Evolutionary conservation across 2,329 filamentous ascomycete species (phyloP).

Genomic region (Fusarium hostae): DNA sequence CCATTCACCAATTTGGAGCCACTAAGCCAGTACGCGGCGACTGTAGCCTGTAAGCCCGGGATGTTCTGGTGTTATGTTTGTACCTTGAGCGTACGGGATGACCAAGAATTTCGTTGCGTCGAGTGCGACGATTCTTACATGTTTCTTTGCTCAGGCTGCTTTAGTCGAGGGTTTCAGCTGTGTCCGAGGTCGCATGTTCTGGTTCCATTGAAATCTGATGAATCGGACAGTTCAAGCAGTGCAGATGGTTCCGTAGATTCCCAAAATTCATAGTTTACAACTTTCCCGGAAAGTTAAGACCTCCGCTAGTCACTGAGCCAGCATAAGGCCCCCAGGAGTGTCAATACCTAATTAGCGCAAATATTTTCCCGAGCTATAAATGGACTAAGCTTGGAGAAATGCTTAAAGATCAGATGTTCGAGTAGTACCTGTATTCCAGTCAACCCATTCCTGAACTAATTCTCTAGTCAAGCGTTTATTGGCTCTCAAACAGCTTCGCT

Average conservation of each 20-base stretch:
- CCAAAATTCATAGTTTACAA: not conserved
- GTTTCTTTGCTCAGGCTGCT: not conserved
- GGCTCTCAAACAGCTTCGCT: too few species aligned
- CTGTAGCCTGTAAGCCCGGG: fast-evolving
- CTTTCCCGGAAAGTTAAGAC: fast-evolving
- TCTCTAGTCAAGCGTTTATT: too few species aligned
- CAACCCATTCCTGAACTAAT: too few species aligned
- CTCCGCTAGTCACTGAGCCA: fast-evolving
- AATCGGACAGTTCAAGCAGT: fast-evolving
- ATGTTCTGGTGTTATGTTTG: not conserved
- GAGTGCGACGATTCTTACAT: fast-evolving
- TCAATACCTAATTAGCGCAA: too few species aligned
- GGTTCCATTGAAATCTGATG: fast-evolving
- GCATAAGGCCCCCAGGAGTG: too few species aligned
- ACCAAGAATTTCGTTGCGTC: fast-evolving
- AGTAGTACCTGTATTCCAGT: too few species aligned
- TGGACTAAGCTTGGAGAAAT: too few species aligned
- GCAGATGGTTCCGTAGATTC: not conserved
- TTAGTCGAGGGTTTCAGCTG: not conserved
- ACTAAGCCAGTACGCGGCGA: fast-evolving
- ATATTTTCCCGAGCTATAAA: too few species aligned
- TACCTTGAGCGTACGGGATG: fast-evolving
- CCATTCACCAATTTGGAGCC: fast-evolving
- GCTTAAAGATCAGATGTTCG: too few species aligned
- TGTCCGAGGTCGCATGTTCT: fast-evolving